Evolutionary conservation across 768 basidiomycete genomes (phyloP), one percentile per base, ranked within the genome.

Genomic region (Boletellus emodensis): DNA sequence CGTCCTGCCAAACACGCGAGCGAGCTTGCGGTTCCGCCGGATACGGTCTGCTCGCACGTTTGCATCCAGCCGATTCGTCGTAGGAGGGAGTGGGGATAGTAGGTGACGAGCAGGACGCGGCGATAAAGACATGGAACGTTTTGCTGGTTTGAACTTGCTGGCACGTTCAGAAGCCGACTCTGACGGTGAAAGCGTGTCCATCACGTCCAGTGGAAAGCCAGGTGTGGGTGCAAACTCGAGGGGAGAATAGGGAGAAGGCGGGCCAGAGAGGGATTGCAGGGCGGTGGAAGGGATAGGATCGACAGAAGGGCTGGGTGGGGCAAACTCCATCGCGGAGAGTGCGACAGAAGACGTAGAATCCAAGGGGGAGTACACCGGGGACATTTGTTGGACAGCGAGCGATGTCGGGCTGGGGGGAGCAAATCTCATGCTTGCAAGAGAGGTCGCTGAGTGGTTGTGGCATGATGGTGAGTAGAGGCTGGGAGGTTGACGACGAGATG

Each of bases 1-100:
- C 3, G 75, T 80, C 65, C 81, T 76, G 37, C 90, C 90, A 48
- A 92, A 84, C n/a, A 92, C 71, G 54, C 84, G 83, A n/a, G 85
- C 75, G 42, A 92, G 78, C 66, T 93, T 93, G 59, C 85, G 82
- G 44, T 83, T 80, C 58, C 84, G 85, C 47, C 81, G 75, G 30
- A 92, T 72, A 49, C 85, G 81, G 44, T 87, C 87, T 0, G 84
- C 79, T 28, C 90, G 87, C 55, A 86, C 82, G 11, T 76, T 73
- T 15, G 81, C 70, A 54, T 74, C 73, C 41, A 90, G 81, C 55
- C 76, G 68, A 67, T 91, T 90, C 5, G 82, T 83, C 3, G 85
- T 86, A 1, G 82, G 80, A 0, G 85, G 84, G 18, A 79, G 68
- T 18, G 64, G 44, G n/a, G 55, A 54, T 18, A 48, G 43, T 3